These are phyloP conservation scores for Phlegmacium glaucopus DNA, from an alignment of 768 basidiomycete genomes.

Conservation along the genomic window DNA sequence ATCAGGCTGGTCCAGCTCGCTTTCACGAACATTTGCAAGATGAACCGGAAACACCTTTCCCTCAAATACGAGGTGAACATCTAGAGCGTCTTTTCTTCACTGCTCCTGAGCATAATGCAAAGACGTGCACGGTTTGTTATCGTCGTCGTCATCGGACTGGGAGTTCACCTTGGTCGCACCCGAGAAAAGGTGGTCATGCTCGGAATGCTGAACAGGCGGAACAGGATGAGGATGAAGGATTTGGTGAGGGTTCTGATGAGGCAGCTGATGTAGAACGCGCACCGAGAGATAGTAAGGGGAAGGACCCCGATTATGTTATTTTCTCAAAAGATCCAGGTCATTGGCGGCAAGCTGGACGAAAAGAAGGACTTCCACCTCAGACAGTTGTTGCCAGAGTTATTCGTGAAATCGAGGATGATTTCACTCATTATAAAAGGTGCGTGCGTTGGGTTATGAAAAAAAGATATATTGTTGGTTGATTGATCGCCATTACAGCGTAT, in stretches of 20 bases:
- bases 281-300: conserved; percentile 20
- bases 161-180: conserved; percentile 10
- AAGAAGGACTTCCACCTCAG: conserved; percentile 69
- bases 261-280: conserved; percentile 22
- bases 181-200: conserved; percentile 3
- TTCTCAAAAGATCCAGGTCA: conserved; percentile 25
- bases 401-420: conserved; percentile 91
- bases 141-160: conserved; percentile 31
- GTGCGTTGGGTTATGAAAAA: conserved; percentile 20
- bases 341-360: conserved; percentile 28
- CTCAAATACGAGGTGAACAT: conserved; percentile 74
- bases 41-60: conserved; percentile 62
- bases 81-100: conserved; percentile 82
- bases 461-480: conserved; percentile 4
- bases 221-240: conserved; percentile 45
- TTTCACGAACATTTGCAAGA: conserved; percentile 4
- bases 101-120: conserved; percentile 69
- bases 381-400: conserved; percentile 82
- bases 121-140: conserved; percentile 67
- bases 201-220: conserved; percentile 9
- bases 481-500: conserved; percentile 57
- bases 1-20: conserved; percentile 9
- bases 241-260: conserved; percentile 38
- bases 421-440: conserved; percentile 90
- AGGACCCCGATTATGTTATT: conserved; percentile 26